Conservation (phyloP, 2,329 filamentous ascomycete species). For the Hymenoscyphus scutula region DNA sequence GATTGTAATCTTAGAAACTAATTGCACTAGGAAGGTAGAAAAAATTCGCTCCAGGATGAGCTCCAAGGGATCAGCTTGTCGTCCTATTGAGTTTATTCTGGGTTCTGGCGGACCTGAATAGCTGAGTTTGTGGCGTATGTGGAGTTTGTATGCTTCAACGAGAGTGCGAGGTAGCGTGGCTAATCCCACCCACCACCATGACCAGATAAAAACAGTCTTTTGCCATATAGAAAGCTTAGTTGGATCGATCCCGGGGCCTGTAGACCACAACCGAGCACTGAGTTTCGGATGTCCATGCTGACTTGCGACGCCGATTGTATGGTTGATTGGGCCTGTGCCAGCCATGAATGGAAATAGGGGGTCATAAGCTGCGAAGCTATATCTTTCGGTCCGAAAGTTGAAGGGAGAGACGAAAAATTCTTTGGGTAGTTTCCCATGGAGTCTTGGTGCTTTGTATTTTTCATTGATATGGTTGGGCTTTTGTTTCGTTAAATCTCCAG, state of each 20-base stretch:
- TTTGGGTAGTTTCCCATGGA: slow-evolving; percentile 59
- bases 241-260: slow-evolving; percentile 50
- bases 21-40: slow-evolving; percentile 45
- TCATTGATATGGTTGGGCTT: slow-evolving; percentile 8
- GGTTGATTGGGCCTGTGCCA: slow-evolving; percentile 48
- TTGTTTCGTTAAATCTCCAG: not conserved
- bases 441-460: slow-evolving; percentile 27
- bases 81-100: slow-evolving; percentile 51
- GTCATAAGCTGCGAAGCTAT: slow-evolving; percentile 50
- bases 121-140: slow-evolving; percentile 54
- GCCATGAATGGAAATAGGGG: slow-evolving; percentile 43
- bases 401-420: slow-evolving; percentile 78
- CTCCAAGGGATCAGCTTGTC: slow-evolving; percentile 52
- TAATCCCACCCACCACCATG: slow-evolving; percentile 68
- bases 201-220: slow-evolving; percentile 47
- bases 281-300: slow-evolving; percentile 57
- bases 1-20: slow-evolving; percentile 47
- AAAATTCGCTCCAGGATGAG: slow-evolving; percentile 46
- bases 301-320: slow-evolving; percentile 61
- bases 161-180: slow-evolving; percentile 64
- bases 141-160: slow-evolving; percentile 57
- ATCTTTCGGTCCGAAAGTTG: slow-evolving; percentile 59
- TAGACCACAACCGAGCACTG: slow-evolving; percentile 57
- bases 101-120: slow-evolving; percentile 67
- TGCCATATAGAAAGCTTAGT: slow-evolving; percentile 42